Conservation (phyloP, 495 filamentous ascomycete species). For the Lophiotrema nucula region DNA sequence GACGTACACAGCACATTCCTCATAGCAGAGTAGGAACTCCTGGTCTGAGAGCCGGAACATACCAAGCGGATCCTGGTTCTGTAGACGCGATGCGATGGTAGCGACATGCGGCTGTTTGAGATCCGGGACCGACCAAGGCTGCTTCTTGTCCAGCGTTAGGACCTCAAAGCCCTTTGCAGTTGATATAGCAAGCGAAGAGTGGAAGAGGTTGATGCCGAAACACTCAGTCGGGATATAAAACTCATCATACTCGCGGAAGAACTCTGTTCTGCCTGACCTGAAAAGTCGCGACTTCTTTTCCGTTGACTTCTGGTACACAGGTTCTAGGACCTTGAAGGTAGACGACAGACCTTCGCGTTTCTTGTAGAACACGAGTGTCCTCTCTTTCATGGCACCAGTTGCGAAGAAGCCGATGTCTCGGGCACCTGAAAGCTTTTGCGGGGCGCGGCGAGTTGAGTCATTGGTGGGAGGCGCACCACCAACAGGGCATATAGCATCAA, state of each 20-base stretch:
- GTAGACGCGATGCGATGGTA: conserved; percentile 77
- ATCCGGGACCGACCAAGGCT: conserved; percentile 85
- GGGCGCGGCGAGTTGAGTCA: conserved; percentile 70
- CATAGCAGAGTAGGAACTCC: conserved; percentile 92
- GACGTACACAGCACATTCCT: conserved; percentile 93
- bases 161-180: conserved; percentile 94
- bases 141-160: conserved; percentile 93
- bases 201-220: conserved; percentile 93
- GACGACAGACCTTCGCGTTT: conserved; percentile 66
- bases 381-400: conserved; percentile 93
- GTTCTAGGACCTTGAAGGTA: conserved; percentile 69
- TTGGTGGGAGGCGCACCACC: conserved; percentile 61
- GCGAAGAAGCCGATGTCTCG: conserved; percentile 96
- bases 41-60: conserved; percentile 95
- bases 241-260: conserved; percentile 96
- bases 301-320: conserved; percentile 82
- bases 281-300: conserved; percentile 74
- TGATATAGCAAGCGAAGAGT: conserved; percentile 83
- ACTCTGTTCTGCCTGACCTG: conserved; percentile 75
- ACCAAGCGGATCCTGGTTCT: conserved; percentile 77
- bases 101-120: conserved; percentile 70
- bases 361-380: conserved; percentile 92
- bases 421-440: conserved; percentile 82
- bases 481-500: conserved; percentile 80
- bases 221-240: conserved; percentile 99